Evolutionary conservation across 2,329 filamentous ascomycete genomes (phyloP).

Genomic region (Raffaelea arxii): DNA sequence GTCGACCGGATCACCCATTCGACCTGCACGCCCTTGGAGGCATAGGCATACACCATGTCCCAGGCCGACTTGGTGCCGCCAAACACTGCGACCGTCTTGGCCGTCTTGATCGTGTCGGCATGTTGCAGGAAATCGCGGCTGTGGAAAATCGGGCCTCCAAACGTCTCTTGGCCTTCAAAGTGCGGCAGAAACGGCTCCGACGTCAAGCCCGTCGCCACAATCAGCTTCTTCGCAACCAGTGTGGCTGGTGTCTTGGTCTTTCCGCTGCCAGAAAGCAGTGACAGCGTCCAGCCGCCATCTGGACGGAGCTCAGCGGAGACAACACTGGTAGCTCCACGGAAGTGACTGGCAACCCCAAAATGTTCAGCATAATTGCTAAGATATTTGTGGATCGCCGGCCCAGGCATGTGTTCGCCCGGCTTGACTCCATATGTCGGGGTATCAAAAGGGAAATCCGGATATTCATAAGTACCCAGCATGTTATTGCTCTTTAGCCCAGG

Average conservation of each 20-base stretch:
- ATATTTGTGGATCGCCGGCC: conserved; percentile 35
- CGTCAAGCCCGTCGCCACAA: conserved; percentile 46
- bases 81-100: conserved; percentile 42
- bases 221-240: conserved; percentile 34
- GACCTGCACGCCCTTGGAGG: conserved; percentile 42
- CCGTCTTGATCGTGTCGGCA: conserved; percentile 27
- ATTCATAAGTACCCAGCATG: conserved; percentile 63
- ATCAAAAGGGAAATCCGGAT: conserved; percentile 63
- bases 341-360: conserved; percentile 29
- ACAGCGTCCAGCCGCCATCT: conserved; percentile 33
- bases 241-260: conserved; percentile 12
- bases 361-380: conserved; percentile 32
- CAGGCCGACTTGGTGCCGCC: conserved; percentile 56
- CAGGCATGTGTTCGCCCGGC: conserved; percentile 37
- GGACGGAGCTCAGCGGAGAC: conserved; percentile 31
- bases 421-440: conserved; percentile 38
- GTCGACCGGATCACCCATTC: conserved; percentile 48
- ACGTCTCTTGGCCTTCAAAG: conserved; percentile 35
- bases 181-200: conserved; percentile 37
- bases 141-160: conserved; percentile 39
- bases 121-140: conserved; percentile 33
- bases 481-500: conserved; percentile 66
- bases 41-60: conserved; percentile 55
- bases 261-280: conserved; percentile 14
- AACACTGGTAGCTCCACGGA: conserved; percentile 30